Conservation (phyloP, 179 eudicot species). For the Gypsophila paniculata region DNA sequence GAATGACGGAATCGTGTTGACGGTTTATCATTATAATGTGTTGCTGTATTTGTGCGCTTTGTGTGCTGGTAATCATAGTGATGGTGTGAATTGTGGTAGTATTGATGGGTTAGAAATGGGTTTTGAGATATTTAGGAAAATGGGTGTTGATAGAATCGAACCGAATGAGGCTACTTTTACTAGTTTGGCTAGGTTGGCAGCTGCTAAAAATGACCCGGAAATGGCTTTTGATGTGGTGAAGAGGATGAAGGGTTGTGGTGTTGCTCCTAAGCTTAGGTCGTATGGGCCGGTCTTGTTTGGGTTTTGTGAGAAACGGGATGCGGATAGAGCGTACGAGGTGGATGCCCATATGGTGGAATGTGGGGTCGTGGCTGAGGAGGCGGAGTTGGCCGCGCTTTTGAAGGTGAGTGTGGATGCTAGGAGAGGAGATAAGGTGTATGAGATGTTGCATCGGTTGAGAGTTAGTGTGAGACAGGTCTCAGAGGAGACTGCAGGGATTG, state of each 20-base stretch:
- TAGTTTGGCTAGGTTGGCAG: conserved; percentile 76
- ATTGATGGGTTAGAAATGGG: conserved; percentile 52
- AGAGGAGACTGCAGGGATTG: conserved; percentile 54
- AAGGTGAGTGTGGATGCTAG: conserved; percentile 50
- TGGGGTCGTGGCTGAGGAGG: conserved; percentile 70
- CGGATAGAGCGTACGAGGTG: conserved; percentile 65
- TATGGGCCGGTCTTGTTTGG: conserved; percentile 85
- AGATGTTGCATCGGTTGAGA: conserved; percentile 71
- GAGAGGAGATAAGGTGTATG: conserved; percentile 67
- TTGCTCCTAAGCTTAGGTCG: conserved; percentile 67
- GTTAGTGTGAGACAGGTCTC: conserved; percentile 70
- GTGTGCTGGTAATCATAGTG: conserved; percentile 6
- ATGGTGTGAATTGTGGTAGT: neutral
- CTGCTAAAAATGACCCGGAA: conserved; percentile 60
- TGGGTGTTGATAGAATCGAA: conserved; percentile 49
- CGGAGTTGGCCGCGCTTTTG: conserved; percentile 63
- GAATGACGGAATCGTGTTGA: conserved; percentile 32
- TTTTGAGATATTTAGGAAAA: conserved; percentile 69
- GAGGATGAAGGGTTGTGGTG: conserved; percentile 54
- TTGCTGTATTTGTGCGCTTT: conserved; percentile 67
- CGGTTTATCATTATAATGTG: conserved; percentile 55
- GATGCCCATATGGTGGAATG: conserved; percentile 67
- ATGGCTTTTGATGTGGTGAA: conserved; percentile 80
- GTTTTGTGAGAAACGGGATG: conserved; percentile 60
- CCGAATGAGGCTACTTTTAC: conserved; percentile 95